Evolutionary conservation across 305 asterid genomes (phyloP).

Genomic region (Fraxinus latifolia): DNA sequence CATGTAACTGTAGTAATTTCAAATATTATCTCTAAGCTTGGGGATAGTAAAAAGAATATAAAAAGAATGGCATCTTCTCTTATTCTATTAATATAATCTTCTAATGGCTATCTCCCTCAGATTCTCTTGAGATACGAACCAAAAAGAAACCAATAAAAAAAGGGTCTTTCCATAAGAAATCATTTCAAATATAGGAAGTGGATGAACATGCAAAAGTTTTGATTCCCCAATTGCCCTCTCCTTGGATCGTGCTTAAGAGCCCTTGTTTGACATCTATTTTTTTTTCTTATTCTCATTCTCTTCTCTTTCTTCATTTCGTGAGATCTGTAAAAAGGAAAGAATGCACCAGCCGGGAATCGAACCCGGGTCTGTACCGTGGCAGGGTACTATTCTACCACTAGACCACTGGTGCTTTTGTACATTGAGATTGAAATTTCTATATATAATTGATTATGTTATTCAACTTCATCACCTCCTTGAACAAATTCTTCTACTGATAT

Average conservation of each 20-base stretch:
- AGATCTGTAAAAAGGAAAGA: neutral
- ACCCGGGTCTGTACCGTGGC: conserved; percentile 71
- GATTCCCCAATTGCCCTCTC: neutral
- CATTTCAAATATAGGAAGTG: neutral
- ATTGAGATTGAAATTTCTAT: neutral
- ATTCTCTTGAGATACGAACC: neutral
- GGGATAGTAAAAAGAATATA: neutral
- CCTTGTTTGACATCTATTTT: too few relatives aligned
- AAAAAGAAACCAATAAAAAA: neutral
- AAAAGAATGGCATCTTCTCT: neutral
- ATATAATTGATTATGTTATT: too few relatives aligned
- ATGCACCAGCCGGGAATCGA: conserved; percentile 67
- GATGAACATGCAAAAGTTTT: neutral
- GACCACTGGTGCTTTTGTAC: conserved; percentile 43
- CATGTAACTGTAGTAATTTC: neutral
- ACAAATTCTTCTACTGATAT: neutral
- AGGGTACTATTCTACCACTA: conserved; percentile 63
- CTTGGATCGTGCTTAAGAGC: too few relatives aligned
- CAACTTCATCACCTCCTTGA: too few relatives aligned
- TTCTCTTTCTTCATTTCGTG: neutral
- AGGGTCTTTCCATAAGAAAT: neutral
- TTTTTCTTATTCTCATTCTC: too few relatives aligned
- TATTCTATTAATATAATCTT: neutral
- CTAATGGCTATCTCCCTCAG: neutral
- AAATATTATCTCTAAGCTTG: neutral